Conservation (phyloP, 257 asterid species). For the Asclepias syriaca region DNA sequence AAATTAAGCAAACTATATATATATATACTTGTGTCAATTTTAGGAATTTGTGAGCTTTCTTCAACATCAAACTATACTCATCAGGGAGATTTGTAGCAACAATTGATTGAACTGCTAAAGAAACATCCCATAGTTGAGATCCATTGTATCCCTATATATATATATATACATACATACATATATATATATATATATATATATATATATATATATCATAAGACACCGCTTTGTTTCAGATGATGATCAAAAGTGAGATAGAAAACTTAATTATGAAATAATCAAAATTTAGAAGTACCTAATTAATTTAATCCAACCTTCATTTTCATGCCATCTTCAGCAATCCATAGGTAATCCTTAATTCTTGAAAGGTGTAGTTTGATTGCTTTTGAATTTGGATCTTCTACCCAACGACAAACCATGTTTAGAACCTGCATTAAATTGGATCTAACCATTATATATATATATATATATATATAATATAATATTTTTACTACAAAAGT, state of each 20-base stretch:
- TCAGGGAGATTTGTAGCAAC: slow-evolving; percentile 36
- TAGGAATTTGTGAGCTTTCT: slow-evolving; percentile 53
- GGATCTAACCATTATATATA: too few species aligned
- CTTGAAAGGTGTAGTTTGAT: slow-evolving; percentile 49
- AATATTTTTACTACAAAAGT: too few species aligned
- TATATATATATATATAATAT: too few species aligned
- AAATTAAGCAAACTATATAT: neutral
- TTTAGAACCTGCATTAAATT: slow-evolving; percentile 37
- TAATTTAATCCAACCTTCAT: slow-evolving; percentile 42
- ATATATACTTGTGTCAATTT: slow-evolving; percentile 49
- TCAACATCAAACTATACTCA: slow-evolving; percentile 45
- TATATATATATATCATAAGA: too few species aligned
- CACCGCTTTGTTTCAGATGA: neutral
- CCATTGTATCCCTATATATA: slow-evolving; percentile 59
- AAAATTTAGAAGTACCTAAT: too few species aligned
- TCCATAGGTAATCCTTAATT: slow-evolving; percentile 65
- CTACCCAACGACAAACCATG: slow-evolving; percentile 73
- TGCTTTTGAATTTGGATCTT: slow-evolving; percentile 42
- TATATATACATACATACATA: too few species aligned
- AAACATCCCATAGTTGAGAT: slow-evolving; percentile 67
- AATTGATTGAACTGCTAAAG: slow-evolving; percentile 61
- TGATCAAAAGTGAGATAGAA: neutral
- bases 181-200: too few species aligned
- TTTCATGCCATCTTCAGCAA: slow-evolving; percentile 91
- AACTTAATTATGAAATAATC: neutral